Evolutionary conservation across 352 stramenopile genomes (phyloP).

Genomic region (Pythium phragmiticola): DNA sequence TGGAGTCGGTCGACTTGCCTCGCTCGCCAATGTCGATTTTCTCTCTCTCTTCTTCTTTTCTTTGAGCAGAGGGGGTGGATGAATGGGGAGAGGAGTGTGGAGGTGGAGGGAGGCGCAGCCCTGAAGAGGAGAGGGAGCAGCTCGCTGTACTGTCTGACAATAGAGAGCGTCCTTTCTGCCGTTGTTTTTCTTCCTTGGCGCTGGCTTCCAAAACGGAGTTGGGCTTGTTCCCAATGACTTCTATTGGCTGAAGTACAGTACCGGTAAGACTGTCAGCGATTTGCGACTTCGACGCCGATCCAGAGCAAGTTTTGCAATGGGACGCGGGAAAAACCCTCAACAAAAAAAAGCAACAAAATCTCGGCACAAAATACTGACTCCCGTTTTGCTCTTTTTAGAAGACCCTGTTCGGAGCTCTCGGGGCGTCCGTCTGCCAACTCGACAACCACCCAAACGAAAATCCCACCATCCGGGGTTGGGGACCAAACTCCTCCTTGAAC

Average conservation of each 20-base stretch:
- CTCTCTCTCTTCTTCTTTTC: neutral
- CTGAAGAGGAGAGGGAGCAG: constrained; percentile 8
- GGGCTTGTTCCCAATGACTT: constrained; percentile 8
- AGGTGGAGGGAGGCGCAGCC: neutral
- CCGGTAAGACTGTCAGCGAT: constrained; percentile 8
- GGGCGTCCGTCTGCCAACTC: constrained; percentile 24
- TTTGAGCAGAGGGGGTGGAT: constrained; percentile 7
- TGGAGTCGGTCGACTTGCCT: neutral
- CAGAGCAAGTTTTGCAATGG: constrained; percentile 27
- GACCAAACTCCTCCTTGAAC: constrained; percentile 21
- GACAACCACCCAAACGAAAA: neutral
- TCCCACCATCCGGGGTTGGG: neutral
- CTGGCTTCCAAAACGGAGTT: constrained; percentile 9
- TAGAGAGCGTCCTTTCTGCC: constrained; percentile 9
- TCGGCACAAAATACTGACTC: constrained; percentile 1
- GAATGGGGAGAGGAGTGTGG: constrained; percentile 4
- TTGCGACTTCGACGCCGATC: neutral
- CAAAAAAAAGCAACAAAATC: constrained; percentile 5
- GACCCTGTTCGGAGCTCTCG: constrained; percentile 17
- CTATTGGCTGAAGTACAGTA: constrained; percentile 5
- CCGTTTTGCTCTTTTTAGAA: constrained; percentile 3
- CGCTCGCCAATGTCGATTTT: constrained; percentile 5
- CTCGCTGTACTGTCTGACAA: constrained; percentile 19
- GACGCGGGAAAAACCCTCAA: constrained; percentile 7
- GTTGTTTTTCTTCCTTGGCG: neutral